Evolutionary conservation across 2,329 filamentous ascomycete species (phyloP).

Genomic region (Huntiella decipiens): DNA sequence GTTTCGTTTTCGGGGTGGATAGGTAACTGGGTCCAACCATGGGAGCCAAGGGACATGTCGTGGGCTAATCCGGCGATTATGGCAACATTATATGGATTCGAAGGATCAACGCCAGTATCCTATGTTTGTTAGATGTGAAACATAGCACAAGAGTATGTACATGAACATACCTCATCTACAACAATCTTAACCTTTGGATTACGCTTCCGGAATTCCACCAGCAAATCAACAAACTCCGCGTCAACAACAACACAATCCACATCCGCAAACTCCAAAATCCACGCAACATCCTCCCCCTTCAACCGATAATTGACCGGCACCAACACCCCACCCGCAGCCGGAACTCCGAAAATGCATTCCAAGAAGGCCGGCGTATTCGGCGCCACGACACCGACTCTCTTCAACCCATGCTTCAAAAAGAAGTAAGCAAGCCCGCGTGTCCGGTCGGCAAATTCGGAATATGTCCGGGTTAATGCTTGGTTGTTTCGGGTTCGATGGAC

Average conservation of each 20-base stretch:
- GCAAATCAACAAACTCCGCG: slow-evolving; percentile 52
- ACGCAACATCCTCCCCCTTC: slow-evolving; percentile 68
- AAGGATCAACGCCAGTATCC: slow-evolving; percentile 64
- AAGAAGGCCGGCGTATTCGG: slow-evolving; percentile 93
- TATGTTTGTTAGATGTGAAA: slow-evolving; percentile 17
- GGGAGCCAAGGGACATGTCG: slow-evolving; percentile 44
- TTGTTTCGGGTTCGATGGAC: slow-evolving; percentile 69
- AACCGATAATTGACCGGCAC: slow-evolving; percentile 47
- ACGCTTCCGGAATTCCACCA: slow-evolving; percentile 43
- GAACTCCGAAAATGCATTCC: slow-evolving; percentile 74
- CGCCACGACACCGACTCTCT: slow-evolving; percentile 65
- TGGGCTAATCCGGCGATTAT: slow-evolving; percentile 61
- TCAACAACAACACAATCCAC: slow-evolving; percentile 80
- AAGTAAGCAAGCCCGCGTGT: slow-evolving; percentile 79
- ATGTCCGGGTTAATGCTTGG: slow-evolving; percentile 54
- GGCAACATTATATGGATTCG: slow-evolving; percentile 66
- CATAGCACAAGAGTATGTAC: too few species aligned
- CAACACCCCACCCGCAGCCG: slow-evolving; percentile 59
- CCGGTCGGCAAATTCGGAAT: slow-evolving; percentile 67
- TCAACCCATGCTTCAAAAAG: slow-evolving; percentile 52
- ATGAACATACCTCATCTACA: slow-evolving; percentile 39
- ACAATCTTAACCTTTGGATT: slow-evolving; percentile 51
- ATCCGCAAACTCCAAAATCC: slow-evolving; percentile 76
- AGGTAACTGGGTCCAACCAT: slow-evolving; percentile 62
- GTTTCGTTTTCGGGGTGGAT: slow-evolving; percentile 58